Evolutionary conservation across 2,329 filamentous ascomycete genomes (phyloP), one percentile per base, ranked within the genome.

Genomic region (Cladosporium sp.): DNA sequence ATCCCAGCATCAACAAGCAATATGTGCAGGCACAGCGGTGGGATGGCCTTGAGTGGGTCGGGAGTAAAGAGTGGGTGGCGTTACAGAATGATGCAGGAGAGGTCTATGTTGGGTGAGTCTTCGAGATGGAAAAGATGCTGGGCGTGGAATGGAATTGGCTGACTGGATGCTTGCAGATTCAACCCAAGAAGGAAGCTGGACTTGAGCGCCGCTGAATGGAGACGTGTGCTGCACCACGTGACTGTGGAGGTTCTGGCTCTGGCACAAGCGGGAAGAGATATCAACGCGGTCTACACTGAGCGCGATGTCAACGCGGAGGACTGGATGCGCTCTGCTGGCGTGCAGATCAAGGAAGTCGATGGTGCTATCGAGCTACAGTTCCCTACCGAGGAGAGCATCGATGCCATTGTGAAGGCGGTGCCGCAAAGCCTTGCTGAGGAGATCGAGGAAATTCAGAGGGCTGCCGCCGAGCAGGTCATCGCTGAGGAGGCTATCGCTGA

Each of bases 191-290:
- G 68, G 35, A 69, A 65, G 49, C 53, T 68, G 35, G 62, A 58
- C 5, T 62, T 71, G 47, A 56, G 57, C 8, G 60, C 66, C 6
- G 62, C 69, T 22, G 74, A 49, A 59, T 67, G 35, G 65, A 61
- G 38, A 70, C 75, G 27, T 33, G 33, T 65, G 19, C 71, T 83
- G 35, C 77, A 79, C 54, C 74, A 78, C 53, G 75, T 80, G 3
- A 67, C 78, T 9, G 74, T 83, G 4, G 80, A 85, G 59, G 65
- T 80, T 4, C 73, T 75, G 53, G 65, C 77, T 3, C 63, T 80
- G 62, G 68, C 68, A 52, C 62, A 70, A 56, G 67, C 71, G 47
- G 72, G 69, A 39, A 70, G 66, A 18, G 53, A 57, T 27, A 45
- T 59, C 12, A 55, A 60, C 12, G 58, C 64, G 38, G 56, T 69